A percentile compares a stretch with the other conserved stretches of the same genome.
Conservation (phyloP, 306 rosid genomes). For the Bauhinia variegata region DNA sequence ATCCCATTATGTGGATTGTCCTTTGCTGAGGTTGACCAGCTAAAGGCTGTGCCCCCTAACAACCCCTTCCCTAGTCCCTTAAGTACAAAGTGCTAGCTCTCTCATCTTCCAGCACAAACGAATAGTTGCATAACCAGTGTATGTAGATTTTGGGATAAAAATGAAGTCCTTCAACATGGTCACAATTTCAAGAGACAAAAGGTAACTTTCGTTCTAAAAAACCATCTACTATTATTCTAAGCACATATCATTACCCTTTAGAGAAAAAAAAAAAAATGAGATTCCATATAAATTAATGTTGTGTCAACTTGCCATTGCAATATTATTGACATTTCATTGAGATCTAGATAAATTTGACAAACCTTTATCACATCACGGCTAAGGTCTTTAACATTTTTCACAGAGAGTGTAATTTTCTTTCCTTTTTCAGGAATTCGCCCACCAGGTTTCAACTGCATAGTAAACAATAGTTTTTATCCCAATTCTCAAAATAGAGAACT, state of each 20-base stretch:
- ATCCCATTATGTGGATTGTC: too few species aligned
- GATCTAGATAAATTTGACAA: conserved; percentile 20
- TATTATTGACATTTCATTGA: conserved; percentile 10
- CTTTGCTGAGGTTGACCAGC: too few species aligned
- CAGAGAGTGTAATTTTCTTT: conserved; percentile 64
- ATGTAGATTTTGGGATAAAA: too few species aligned
- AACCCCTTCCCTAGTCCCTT: too few species aligned
- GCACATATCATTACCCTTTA: neutral
- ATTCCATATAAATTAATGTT: neutral
- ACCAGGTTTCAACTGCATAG: conserved; percentile 88
- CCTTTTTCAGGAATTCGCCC: conserved; percentile 89
- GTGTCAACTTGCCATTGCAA: neutral
- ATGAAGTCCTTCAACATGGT: too few species aligned
- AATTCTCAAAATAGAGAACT: conserved; percentile 29
- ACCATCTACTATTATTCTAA: conserved; percentile 15
- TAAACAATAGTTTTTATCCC: conserved; percentile 28
- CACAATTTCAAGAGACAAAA: neutral
- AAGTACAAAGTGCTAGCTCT: too few species aligned
- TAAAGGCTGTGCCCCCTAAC: too few species aligned
- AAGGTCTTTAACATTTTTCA: conserved; percentile 68
- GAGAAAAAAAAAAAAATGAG: conserved; percentile 7
- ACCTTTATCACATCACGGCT: conserved; percentile 98
- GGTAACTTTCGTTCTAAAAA: conserved; percentile 8
- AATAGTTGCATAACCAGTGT: too few species aligned
- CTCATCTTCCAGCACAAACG: too few species aligned